Percentiles rank a stretch among this genome's conserved stretches.
Conservation (phyloP, 805 yeast species). For the Candida jianshihensis region DNA sequence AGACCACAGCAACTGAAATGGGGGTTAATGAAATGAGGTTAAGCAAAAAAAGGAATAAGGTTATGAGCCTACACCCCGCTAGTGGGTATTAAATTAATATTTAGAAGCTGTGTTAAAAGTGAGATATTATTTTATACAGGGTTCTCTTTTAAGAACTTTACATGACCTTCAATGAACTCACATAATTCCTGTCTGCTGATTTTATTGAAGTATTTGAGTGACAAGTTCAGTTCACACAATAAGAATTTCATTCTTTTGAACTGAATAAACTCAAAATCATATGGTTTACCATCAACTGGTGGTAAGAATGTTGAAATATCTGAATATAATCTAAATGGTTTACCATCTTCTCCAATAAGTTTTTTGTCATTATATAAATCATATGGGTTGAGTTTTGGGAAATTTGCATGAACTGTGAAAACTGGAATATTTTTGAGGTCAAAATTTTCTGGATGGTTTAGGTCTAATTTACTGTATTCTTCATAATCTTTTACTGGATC, state of each 20-base stretch:
- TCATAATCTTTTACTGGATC: constrained; percentile 53
- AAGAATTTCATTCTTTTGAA: constrained; percentile 50
- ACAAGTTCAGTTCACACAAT: constrained; percentile 42
- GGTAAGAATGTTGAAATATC: constrained; percentile 11
- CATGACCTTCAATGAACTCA: constrained; percentile 38
- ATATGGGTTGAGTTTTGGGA: constrained; percentile 30
- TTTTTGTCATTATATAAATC: constrained; percentile 8
- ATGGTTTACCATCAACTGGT: not conserved
- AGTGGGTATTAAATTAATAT: no score
- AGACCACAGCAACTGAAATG: no score
- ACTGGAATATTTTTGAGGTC: constrained; percentile 15
- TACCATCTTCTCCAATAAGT: constrained; percentile 8
- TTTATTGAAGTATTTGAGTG: constrained; percentile 37
- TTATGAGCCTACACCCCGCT: no score
- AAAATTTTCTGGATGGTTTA: not conserved
- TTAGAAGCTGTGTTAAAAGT: no score
- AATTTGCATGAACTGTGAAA: constrained; percentile 32
- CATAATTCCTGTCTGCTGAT: constrained; percentile 40
- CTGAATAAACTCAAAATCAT: constrained; percentile 47
- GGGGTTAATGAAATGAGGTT: no score
- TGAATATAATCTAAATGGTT: constrained; percentile 20
- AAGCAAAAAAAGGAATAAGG: no score
- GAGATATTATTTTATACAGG: not conserved
- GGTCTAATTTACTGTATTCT: not conserved
- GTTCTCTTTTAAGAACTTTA: constrained; percentile 29